Evolutionary conservation across 495 filamentous ascomycete genomes (phyloP), one percentile per base, ranked within the genome.

Genomic region (Sporormia fimetaria): DNA sequence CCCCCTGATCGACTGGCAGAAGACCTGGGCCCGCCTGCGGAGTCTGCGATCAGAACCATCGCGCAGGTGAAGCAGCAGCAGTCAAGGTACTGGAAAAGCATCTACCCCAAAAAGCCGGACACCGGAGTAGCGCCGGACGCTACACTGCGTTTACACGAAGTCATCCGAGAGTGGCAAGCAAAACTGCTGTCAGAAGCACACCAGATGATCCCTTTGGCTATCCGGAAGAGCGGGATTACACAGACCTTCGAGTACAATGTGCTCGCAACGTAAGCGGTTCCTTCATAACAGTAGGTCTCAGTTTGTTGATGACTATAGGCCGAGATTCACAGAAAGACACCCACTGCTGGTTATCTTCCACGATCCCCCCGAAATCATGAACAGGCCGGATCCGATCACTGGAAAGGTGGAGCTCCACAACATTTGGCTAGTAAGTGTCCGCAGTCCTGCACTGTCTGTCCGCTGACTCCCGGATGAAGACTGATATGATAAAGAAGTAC

Each of bases 191-290:
- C 70, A 24, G 73, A 83, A 15, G 75, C 75, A 33, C 73, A 81
- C 51, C 71, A 73, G 24, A 87, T 98, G 75, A 68, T 76, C 0
- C 74, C 75, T 6, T 64, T 98, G 2, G 74, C 71, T 46, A 78
- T 98, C 12, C 76, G 79, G 47, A 71, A 80, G 3, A 74, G 78
- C 14, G 58, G 63, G 2, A 69, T 93, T 3, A 81, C 76, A 22
- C 75, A 73, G 45, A 83, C 83, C 1, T 94, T 92, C 51, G 75
- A 85, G 52, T 80, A 94, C 47, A 84, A 95, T 53, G 81, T 98
- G 9, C 61, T 96, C 23, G 81, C 80, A n/a, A 94, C 86, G 62
- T 78, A 63, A 61, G 65, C 15, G 21, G 3, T 28, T 12, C n/a
- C 21, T 15, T 24, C 10, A 21, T 37, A 32, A 33, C 36, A 59